A percentile compares a stretch with the other conserved stretches of the same genome.
These are phyloP conservation scores for Clonostachys chloroleuca DNA, from an alignment of 2,329 filamentous ascomycete species.

Conservation along the genomic window DNA sequence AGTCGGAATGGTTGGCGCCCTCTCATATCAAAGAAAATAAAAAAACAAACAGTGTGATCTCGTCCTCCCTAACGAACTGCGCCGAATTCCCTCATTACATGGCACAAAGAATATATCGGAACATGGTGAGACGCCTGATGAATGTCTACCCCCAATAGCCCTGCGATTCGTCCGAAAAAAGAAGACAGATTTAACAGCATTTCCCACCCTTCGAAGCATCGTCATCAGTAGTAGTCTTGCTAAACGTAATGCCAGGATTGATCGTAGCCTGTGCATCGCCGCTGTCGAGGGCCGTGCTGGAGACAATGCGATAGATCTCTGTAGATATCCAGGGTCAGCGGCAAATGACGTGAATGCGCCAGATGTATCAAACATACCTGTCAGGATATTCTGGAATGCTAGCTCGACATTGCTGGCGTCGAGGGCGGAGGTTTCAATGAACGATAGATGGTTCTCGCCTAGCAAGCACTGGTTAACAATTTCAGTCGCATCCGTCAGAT, in stretches of 20 bases:
- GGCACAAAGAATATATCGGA: background rate
- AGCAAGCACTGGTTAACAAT: background rate
- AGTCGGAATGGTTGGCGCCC: conserved; percentile 30
- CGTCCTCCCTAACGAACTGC: conserved; percentile 16
- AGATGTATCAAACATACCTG: conserved; percentile 58
- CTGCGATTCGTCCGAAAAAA: no score
- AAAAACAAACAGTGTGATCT: conserved; percentile 13
- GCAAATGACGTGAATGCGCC: background rate
- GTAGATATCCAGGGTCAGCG: conserved; percentile 6
- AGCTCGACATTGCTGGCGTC: conserved; percentile 99
- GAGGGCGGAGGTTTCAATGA: conserved; percentile 98
- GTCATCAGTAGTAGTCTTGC: conserved; percentile 71
- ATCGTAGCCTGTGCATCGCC: conserved; percentile 81
- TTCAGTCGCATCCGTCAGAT: background rate
- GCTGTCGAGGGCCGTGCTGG: conserved; percentile 91
- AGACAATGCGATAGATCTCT: conserved; percentile 99
- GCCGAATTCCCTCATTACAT: conserved; percentile 20
- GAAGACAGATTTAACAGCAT: conserved; percentile 60
- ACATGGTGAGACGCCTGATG: conserved; percentile 19
- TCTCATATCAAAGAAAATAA: conserved; percentile 28
- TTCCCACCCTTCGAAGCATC: conserved; percentile 71
- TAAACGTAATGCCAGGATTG: conserved; percentile 79
- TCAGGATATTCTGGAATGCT: conserved; percentile 99
- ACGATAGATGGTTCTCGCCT: conserved; percentile 98
- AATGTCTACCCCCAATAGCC: conserved; percentile 3